These are phyloP conservation scores for Boletus patriciae DNA, from an alignment of 768 basidiomycete genomes.

Conservation along the genomic window DNA sequence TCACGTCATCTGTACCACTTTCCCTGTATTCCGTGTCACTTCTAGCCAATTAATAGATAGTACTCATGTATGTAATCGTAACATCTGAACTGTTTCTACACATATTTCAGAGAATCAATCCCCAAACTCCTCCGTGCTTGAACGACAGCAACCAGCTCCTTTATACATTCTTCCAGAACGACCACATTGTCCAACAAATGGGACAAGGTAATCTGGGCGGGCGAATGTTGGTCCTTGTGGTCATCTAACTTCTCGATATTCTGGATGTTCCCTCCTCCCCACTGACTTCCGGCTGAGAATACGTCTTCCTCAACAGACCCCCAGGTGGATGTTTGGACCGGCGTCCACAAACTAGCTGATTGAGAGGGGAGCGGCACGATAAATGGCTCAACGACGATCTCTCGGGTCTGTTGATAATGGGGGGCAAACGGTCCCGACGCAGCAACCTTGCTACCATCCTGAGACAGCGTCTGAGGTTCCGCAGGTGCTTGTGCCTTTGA, in stretches of 20 bases:
- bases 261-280: constrained; percentile 37
- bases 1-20: neutral
- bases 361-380: constrained; percentile 52
- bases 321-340: constrained; percentile 52
- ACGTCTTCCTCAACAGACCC: constrained; percentile 69
- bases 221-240: constrained; percentile 32
- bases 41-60: neutral
- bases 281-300: constrained; percentile 50
- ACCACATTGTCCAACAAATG: constrained; percentile 91
- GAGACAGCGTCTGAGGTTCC: constrained; percentile 50
- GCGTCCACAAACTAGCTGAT: constrained; percentile 62
- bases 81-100: constrained; percentile 39
- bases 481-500: constrained; percentile 32
- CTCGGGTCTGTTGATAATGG: constrained; percentile 79
- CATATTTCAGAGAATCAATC: constrained; percentile 76
- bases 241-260: constrained; percentile 17
- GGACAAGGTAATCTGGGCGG: constrained; percentile 66
- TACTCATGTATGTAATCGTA: constrained; percentile 10
- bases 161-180: constrained; percentile 91
- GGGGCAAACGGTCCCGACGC: constrained; percentile 77
- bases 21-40: neutral
- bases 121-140: constrained; percentile 82
- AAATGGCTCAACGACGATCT: constrained; percentile 71
- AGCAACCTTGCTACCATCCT: constrained; percentile 40
- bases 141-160: constrained; percentile 85